Percentiles rank a stretch among this genome's conserved stretches.
These are phyloP conservation scores for Uncinocarpus reesii DNA, from an alignment of 2,329 filamentous ascomycete genomes.

Conservation along the genomic window DNA sequence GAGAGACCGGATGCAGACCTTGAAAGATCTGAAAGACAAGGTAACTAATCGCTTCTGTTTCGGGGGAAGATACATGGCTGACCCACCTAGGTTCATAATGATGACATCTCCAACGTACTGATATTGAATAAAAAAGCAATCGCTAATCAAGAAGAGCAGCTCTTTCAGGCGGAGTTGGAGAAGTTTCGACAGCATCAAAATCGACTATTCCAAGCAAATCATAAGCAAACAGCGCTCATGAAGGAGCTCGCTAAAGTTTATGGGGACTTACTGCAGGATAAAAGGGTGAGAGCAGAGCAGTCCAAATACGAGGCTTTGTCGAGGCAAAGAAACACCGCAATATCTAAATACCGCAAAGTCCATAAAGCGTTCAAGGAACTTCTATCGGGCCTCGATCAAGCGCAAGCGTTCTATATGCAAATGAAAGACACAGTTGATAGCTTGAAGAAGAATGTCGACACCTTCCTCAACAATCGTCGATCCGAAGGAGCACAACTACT, in stretches of 20 bases:
- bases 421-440: conserved; percentile 93
- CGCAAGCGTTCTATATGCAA: conserved; percentile 86
- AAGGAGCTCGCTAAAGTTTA: conserved; percentile 87
- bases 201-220: conserved; percentile 79
- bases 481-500: conserved; percentile 86
- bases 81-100: conserved; percentile 66
- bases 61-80: neutral
- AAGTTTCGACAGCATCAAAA: conserved; percentile 93
- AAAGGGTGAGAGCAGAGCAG: conserved; percentile 84
- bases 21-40: conserved; percentile 97
- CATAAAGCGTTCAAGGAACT: conserved; percentile 91
- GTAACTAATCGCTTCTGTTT: conserved; percentile 37
- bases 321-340: conserved; percentile 66
- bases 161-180: conserved; percentile 94
- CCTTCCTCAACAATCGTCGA: conserved; percentile 88
- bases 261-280: conserved; percentile 81
- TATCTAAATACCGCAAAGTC: conserved; percentile 79
- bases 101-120: conserved; percentile 93
- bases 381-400: conserved; percentile 71
- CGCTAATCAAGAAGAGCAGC: conserved; percentile 76
- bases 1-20: conserved; percentile 75
- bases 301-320: conserved; percentile 88
- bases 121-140: conserved; percentile 98
- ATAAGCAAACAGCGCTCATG: conserved; percentile 89
- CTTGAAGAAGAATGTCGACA: conserved; percentile 88